phyloP scores from a whole-genome alignment of 2,329 filamentous ascomycete species.

The Keithomyces neogunnii region DNA sequence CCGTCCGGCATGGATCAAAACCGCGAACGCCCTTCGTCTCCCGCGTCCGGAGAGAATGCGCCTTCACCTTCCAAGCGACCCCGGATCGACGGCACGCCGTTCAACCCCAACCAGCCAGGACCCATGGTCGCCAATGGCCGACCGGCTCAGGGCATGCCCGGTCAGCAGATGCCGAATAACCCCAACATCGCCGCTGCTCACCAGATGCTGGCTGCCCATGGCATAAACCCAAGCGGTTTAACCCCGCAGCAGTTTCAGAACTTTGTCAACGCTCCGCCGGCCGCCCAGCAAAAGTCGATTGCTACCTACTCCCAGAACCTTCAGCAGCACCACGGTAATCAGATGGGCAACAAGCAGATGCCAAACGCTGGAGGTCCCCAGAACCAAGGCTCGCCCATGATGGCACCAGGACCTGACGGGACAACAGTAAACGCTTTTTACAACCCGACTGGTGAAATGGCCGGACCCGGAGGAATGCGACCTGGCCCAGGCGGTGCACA shows the following conservation, averaged over 20 bases:
- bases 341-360: constrained; percentile 76
- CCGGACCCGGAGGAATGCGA: constrained; percentile 50
- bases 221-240: constrained; percentile 67
- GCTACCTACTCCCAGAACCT: constrained; percentile 81
- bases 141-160: constrained; percentile 62
- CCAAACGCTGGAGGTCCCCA: constrained; percentile 63
- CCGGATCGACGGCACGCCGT: constrained; percentile 62
- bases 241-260: constrained; percentile 67
- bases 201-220: constrained; percentile 57
- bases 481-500: constrained; percentile 38
- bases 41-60: constrained; percentile 75
- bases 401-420: constrained; percentile 62
- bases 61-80: constrained; percentile 88
- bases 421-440: constrained; percentile 50
- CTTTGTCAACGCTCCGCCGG: constrained; percentile 45
- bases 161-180: constrained; percentile 54
- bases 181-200: constrained; percentile 43
- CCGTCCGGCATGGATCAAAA: constrained; percentile 81
- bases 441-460: constrained; percentile 52
- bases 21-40: constrained; percentile 72
- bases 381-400: constrained; percentile 76
- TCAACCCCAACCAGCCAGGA: constrained; percentile 60
- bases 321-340: constrained; percentile 70
- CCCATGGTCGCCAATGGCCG: constrained; percentile 66
- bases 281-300: constrained; percentile 72